Evolutionary conservation across 805 yeast species (phyloP).

Genomic region (Candida qinlingensis): DNA sequence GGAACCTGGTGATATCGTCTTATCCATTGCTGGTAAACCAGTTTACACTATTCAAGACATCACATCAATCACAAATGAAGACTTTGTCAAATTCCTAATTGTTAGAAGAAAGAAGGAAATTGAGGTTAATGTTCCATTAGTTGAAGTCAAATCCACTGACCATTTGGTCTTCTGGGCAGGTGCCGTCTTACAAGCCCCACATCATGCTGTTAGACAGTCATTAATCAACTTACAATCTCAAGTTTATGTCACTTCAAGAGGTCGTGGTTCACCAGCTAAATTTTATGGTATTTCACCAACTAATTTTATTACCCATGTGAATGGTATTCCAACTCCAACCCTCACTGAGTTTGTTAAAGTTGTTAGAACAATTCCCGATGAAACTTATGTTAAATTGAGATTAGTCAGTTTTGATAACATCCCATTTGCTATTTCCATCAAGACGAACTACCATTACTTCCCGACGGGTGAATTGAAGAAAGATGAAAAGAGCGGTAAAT

Average conservation of each 20-base stretch:
- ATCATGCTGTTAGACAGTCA: conserved; percentile 84
- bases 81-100: conserved; percentile 49
- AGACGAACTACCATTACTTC: conserved; percentile 86
- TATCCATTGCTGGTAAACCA: conserved; percentile 60
- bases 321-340: conserved; percentile 67
- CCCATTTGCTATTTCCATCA: conserved; percentile 79
- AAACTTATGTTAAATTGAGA: conserved; percentile 75
- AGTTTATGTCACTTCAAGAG: conserved; percentile 74
- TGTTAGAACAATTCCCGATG: conserved; percentile 69
- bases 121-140: conserved; percentile 59
- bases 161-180: conserved; percentile 81
- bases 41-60: conserved; percentile 63
- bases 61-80: conserved; percentile 36
- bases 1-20: conserved; percentile 67
- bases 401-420: conserved; percentile 80
- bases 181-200: conserved; percentile 80
- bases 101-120: conserved; percentile 67
- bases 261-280: conserved; percentile 80
- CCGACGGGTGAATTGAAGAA: conserved; percentile 62
- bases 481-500: conserved; percentile 39
- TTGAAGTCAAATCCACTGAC: conserved; percentile 55
- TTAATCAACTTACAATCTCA: conserved; percentile 72
- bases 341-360: conserved; percentile 61
- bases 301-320: conserved; percentile 84
- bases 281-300: conserved; percentile 77